phyloP scores from a whole-genome alignment of 2,329 filamentous ascomycete species.

The Sporothrix curviconia region DNA sequence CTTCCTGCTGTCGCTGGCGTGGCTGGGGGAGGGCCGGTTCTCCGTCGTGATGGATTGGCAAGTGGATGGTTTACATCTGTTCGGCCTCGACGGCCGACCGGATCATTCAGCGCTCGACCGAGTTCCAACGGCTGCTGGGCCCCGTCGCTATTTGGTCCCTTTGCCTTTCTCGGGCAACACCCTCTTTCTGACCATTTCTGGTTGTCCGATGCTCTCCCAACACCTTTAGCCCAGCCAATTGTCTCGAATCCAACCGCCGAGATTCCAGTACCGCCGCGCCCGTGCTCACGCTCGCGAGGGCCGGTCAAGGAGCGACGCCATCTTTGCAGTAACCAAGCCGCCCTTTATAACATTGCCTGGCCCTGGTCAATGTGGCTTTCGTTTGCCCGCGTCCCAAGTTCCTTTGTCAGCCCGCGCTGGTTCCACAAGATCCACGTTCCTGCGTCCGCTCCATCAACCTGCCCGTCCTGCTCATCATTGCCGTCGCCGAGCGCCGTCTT shows the following conservation, averaged over 20 bases:
- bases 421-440: slow-evolving; percentile 85
- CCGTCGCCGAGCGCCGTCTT: slow-evolving; percentile 60
- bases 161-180: slow-evolving; percentile 83
- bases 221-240: slow-evolving; percentile 74
- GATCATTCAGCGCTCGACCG: slow-evolving; percentile 53
- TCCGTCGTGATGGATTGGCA: slow-evolving; percentile 64
- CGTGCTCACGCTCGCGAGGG: slow-evolving; percentile 76
- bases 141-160: slow-evolving; percentile 74
- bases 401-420: slow-evolving; percentile 70
- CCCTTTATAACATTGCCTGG: slow-evolving; percentile 80
- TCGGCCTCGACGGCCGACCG: slow-evolving; percentile 71
- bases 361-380: too few species aligned
- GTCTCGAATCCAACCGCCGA: slow-evolving; percentile 72
- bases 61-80: slow-evolving; percentile 95
- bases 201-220: slow-evolving; percentile 82
- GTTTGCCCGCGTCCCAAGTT: slow-evolving; percentile 72
- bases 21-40: slow-evolving; percentile 63
- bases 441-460: slow-evolving; percentile 68
- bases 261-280: slow-evolving; percentile 74
- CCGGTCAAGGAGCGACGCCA: slow-evolving; percentile 76
- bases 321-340: slow-evolving; percentile 76
- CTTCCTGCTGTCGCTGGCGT: slow-evolving; percentile 71
- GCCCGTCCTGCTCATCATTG: slow-evolving; percentile 66
- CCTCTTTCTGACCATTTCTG: slow-evolving; percentile 79
- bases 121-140: slow-evolving; percentile 74